Evolutionary conservation across 345 rosid genomes (phyloP).

Genomic region (Theobroma cacao): DNA sequence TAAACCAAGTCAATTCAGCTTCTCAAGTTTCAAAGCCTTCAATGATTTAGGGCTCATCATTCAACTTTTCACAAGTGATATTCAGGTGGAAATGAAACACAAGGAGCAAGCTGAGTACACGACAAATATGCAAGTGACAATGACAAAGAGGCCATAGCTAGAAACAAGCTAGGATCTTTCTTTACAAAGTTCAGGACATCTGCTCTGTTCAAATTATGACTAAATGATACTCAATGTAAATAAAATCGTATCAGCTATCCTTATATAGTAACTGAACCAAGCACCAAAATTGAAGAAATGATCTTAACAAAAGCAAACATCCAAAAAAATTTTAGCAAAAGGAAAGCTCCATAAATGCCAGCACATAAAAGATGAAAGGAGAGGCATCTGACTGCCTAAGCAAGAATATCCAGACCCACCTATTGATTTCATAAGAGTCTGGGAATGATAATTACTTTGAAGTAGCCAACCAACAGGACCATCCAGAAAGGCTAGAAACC

Average conservation of each 20-base stretch:
- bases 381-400: background rate
- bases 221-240: background rate
- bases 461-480: background rate
- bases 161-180: background rate
- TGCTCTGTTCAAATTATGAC: background rate
- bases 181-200: background rate
- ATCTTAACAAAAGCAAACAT: background rate
- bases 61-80: background rate
- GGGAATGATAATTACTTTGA: constrained; percentile 1
- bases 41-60: background rate
- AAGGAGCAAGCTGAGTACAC: background rate
- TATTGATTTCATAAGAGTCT: background rate
- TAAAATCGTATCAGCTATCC: background rate
- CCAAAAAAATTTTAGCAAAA: background rate
- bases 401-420: background rate
- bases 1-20: background rate
- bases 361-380: background rate
- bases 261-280: background rate
- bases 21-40: background rate
- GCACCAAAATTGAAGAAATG: background rate
- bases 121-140: no score
- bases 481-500: background rate
- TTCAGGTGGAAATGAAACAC: background rate
- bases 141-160: no score
- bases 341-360: background rate